phyloP scores from a whole-genome alignment of 805 yeast species.

The Maudiozyma bulderi region DNA sequence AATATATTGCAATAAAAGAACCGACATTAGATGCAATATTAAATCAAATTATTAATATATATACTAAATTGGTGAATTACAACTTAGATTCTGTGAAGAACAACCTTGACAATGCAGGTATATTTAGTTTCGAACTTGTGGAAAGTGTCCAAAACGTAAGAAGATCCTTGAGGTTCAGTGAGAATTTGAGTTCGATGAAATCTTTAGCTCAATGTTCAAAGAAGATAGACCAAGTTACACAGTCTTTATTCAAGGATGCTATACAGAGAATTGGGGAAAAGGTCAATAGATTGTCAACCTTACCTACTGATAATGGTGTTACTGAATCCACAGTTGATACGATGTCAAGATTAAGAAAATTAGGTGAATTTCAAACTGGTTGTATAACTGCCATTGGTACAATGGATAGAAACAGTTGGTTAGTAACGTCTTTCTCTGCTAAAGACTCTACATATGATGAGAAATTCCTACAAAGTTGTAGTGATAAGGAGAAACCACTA shows the following conservation, averaged over 20 bases:
- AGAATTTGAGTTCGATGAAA: slow-evolving; percentile 13
- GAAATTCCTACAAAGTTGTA: slow-evolving; percentile 1
- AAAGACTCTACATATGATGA: slow-evolving; percentile 20
- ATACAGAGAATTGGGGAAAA: slow-evolving; percentile 46
- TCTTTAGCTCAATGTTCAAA: slow-evolving; percentile 21
- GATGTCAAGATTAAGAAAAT: slow-evolving; percentile 54
- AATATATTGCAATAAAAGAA: slow-evolving; percentile 24
- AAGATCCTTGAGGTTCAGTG: slow-evolving; percentile 25
- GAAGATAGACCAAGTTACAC: slow-evolving; percentile 23
- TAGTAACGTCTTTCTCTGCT: slow-evolving; percentile 36
- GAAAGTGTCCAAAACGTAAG: slow-evolving; percentile 36
- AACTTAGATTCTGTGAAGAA: slow-evolving; percentile 34
- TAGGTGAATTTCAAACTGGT: slow-evolving; percentile 53
- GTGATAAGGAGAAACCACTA: slow-evolving; percentile 21
- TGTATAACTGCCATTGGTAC: slow-evolving; percentile 38
- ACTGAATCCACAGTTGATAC: slow-evolving; percentile 65
- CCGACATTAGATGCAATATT: slow-evolving; percentile 28
- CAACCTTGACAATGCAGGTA: slow-evolving; percentile 39
- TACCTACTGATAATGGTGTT: slow-evolving; percentile 63
- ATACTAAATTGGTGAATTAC: slow-evolving; percentile 30
- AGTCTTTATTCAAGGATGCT: slow-evolving; percentile 44
- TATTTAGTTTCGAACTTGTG: slow-evolving; percentile 49
- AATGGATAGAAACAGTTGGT: slow-evolving; percentile 57
- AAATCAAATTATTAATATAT: slow-evolving; percentile 31
- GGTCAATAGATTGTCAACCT: slow-evolving; percentile 34